These are phyloP conservation scores for Globisporangium abappressorium DNA, from an alignment of 352 stramenopile genomes.

Conservation along the genomic window DNA sequence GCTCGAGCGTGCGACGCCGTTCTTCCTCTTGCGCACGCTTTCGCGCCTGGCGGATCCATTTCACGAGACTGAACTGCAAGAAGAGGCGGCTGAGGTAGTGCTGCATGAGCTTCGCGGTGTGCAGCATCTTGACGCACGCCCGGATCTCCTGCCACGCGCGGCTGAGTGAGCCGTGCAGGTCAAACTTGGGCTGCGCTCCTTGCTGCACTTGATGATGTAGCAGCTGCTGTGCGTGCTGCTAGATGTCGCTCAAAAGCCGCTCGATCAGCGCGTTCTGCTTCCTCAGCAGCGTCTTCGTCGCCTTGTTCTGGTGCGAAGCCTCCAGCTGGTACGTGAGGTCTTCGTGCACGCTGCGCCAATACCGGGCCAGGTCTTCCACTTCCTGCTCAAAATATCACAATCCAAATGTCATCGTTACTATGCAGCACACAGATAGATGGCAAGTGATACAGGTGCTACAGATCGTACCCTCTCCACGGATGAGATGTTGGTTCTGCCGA, in stretches of 20 bases:
- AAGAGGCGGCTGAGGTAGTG: conserved; percentile 65
- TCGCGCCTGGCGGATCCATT: conserved; percentile 50
- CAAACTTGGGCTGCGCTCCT: conserved; percentile 2
- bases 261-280: conserved; percentile 60
- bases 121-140: conserved; percentile 58
- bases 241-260: conserved; percentile 37
- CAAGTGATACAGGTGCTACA: neutral
- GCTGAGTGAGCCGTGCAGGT: conserved; percentile 12
- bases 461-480: conserved; percentile 34
- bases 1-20: conserved; percentile 17
- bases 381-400: conserved; percentile 23
- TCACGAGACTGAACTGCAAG: conserved; percentile 54
- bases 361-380: conserved; percentile 61
- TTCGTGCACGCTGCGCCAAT: conserved; percentile 49
- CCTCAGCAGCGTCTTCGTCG: conserved; percentile 53
- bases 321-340: conserved; percentile 56
- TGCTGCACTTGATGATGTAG: conserved; percentile 17
- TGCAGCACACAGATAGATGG: neutral
- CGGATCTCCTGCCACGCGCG: conserved; percentile 61
- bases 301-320: conserved; percentile 57
- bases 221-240: conserved; percentile 22
- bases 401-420: neutral
- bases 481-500: conserved; percentile 54
- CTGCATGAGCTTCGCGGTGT: conserved; percentile 66
- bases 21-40: conserved; percentile 37